Conservation (phyloP, 495 filamentous ascomycete genomes). For the Xylaria longipes region DNA sequence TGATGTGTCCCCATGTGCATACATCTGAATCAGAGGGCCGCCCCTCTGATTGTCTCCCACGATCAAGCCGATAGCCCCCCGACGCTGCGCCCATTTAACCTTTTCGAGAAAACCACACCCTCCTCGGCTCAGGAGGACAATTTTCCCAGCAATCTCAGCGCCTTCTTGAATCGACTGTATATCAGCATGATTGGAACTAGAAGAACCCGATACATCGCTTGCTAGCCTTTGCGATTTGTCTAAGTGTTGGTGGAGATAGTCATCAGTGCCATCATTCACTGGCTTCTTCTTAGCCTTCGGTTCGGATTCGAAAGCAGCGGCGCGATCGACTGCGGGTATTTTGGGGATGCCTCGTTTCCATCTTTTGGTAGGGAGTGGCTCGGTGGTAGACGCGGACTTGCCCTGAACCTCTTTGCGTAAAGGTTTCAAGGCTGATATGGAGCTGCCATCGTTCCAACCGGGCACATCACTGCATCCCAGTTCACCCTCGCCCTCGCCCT, state of each 20-base stretch:
- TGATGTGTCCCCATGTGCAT: slow-evolving; percentile 90
- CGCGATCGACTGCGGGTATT: slow-evolving; percentile 37
- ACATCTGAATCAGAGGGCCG: slow-evolving; percentile 93
- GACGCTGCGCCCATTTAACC: slow-evolving; percentile 91
- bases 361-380: slow-evolving; percentile 41
- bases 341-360: slow-evolving; percentile 32
- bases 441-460: slow-evolving; percentile 74
- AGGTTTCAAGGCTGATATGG: slow-evolving; percentile 37
- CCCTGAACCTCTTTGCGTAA: slow-evolving; percentile 39
- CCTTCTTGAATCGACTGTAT: slow-evolving; percentile 94
- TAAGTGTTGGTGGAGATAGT: slow-evolving; percentile 80
- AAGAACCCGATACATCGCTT: slow-evolving; percentile 40
- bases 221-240: slow-evolving; percentile 42
- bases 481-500: slow-evolving; percentile 78
- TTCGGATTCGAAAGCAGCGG: slow-evolving; percentile 30
- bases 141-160: slow-evolving; percentile 91
- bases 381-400: slow-evolving; percentile 40
- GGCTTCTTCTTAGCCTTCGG: slow-evolving; percentile 31
- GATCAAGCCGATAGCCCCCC: slow-evolving; percentile 87
- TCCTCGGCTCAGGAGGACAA: slow-evolving; percentile 87
- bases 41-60: slow-evolving; percentile 92
- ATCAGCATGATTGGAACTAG: slow-evolving; percentile 74
- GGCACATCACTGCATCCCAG: slow-evolving; percentile 98
- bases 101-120: slow-evolving; percentile 98
- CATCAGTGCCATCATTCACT: slow-evolving; percentile 85